Conservation (phyloP, 306 rosid species). For the Coriaria nepalensis region DNA sequence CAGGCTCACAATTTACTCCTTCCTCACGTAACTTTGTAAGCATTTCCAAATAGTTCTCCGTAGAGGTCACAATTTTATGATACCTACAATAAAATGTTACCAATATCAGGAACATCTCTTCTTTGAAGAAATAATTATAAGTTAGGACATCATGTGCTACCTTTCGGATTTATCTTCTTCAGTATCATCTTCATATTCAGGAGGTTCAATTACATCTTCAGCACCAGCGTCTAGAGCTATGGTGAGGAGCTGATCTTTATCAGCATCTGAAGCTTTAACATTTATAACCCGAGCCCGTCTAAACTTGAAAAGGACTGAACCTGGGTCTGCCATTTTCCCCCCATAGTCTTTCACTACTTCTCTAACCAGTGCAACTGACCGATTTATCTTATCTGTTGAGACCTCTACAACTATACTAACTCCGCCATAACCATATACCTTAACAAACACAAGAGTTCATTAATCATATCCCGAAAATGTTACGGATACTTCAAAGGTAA, state of each 20-base stretch:
- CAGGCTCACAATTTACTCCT: conserved; percentile 68
- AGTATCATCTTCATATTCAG: conserved; percentile 61
- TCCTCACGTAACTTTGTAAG: conserved; percentile 60
- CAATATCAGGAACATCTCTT: conserved; percentile 12
- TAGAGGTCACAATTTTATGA: conserved; percentile 67
- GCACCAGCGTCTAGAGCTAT: conserved; percentile 83
- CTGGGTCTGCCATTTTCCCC: conserved; percentile 96
- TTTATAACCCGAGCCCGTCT: conserved; percentile 66
- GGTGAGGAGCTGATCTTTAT: conserved; percentile 67
- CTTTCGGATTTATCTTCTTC: conserved; percentile 71
- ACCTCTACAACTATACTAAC: conserved; percentile 91
- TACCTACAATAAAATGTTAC: conserved; percentile 36
- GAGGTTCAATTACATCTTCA: conserved; percentile 85
- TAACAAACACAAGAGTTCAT: conserved; percentile 10
- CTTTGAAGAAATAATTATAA: too few relatives aligned
- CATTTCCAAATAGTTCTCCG: conserved; percentile 63
- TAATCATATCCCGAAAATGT: conserved; percentile 1
- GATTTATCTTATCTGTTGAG: conserved; percentile 68
- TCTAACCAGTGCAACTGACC: conserved; percentile 71
- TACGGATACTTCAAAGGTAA: background rate
- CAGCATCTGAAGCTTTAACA: conserved; percentile 49
- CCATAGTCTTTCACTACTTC: conserved; percentile 79
- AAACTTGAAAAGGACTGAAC: conserved; percentile 79
- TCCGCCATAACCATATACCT: conserved; percentile 93
- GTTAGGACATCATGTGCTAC: too few relatives aligned